Percentiles rank a stretch among this genome's conserved stretches.
Conservation (phyloP, 2,329 filamentous ascomycete genomes). For the Penicillium verrucosum region DNA sequence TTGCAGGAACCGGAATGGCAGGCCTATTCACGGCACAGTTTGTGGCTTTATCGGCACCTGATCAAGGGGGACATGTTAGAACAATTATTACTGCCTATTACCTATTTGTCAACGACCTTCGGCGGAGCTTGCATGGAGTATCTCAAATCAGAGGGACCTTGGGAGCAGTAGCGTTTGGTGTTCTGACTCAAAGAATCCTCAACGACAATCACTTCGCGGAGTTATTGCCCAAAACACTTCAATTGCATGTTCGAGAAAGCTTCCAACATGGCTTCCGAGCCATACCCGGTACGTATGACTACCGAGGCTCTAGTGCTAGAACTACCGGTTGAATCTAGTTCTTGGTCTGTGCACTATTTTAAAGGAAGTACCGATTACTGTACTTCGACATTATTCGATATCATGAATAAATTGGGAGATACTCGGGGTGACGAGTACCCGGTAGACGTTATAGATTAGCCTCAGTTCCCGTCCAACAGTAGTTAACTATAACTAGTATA, state of each 20-base stretch:
- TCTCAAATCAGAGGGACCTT: neutral
- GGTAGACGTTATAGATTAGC: neutral
- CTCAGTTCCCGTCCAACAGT: neutral
- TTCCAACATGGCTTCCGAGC: neutral
- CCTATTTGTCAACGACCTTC: neutral
- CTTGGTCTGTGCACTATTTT: neutral
- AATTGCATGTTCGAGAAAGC: neutral
- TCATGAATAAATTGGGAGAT: neutral
- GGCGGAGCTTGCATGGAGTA: neutral
- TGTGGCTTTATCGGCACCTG: too few species aligned
- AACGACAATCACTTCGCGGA: neutral
- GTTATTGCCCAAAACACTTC: too few species aligned
- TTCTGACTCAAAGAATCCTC: neutral
- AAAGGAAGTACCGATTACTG: neutral
- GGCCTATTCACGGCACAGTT: too few species aligned
- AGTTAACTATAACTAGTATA: neutral
- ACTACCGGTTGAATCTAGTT: neutral
- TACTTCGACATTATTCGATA: neutral
- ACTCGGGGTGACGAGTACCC: neutral
- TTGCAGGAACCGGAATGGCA: too few species aligned
- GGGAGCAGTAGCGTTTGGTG: neutral
- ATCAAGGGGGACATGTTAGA: neutral
- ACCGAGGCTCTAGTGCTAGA: neutral
- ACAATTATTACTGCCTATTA: neutral
- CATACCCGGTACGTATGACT: neutral